phyloP scores from a whole-genome alignment of 1,139 yeast species.

The Blastobotrys petasosporus region DNA sequence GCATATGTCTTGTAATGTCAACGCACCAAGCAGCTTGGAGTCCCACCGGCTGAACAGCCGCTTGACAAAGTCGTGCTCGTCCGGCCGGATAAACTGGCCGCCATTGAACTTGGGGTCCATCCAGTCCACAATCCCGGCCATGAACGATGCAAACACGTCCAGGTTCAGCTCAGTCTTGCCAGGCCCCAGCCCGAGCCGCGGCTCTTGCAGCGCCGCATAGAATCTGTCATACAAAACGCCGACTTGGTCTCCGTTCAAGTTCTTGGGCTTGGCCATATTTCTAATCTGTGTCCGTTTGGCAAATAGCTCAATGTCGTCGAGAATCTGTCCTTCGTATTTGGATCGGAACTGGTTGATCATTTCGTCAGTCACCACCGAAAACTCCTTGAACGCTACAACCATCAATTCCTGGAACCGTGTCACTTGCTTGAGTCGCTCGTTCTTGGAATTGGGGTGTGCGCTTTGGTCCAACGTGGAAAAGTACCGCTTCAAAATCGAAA shows the following conservation, averaged over 20 bases:
- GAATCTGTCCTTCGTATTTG: constrained; percentile 68
- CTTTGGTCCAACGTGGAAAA: constrained; percentile 73
- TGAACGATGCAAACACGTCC: constrained; percentile 62
- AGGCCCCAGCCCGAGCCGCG: constrained; percentile 56
- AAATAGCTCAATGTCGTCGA: constrained; percentile 80
- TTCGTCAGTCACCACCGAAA: constrained; percentile 70
- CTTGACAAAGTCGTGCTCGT: constrained; percentile 46
- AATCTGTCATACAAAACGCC: constrained; percentile 79
- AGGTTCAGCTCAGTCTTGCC: constrained; percentile 56
- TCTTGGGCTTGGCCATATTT: constrained; percentile 66
- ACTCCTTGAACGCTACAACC: constrained; percentile 90
- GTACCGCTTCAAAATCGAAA: constrained; percentile 75
- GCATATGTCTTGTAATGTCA: constrained; percentile 65
- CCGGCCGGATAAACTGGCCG: constrained; percentile 12
- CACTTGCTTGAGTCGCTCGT: constrained; percentile 57
- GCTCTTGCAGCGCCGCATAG: constrained; percentile 69
- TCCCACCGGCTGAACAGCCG: constrained; percentile 74
- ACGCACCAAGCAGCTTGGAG: constrained; percentile 44
- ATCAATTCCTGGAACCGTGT: constrained; percentile 86
- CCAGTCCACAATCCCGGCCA: constrained; percentile 84
- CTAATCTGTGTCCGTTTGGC: constrained; percentile 89
- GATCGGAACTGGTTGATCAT: constrained; percentile 63
- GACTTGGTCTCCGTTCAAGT: constrained; percentile 52
- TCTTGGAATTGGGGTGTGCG: constrained; percentile 68
- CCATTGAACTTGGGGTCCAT: constrained; percentile 31